Evolutionary conservation across 208 protist species (phyloP), one percentile per base, ranked within the genome.

Genomic region (Crithidia expoeki): DNA sequence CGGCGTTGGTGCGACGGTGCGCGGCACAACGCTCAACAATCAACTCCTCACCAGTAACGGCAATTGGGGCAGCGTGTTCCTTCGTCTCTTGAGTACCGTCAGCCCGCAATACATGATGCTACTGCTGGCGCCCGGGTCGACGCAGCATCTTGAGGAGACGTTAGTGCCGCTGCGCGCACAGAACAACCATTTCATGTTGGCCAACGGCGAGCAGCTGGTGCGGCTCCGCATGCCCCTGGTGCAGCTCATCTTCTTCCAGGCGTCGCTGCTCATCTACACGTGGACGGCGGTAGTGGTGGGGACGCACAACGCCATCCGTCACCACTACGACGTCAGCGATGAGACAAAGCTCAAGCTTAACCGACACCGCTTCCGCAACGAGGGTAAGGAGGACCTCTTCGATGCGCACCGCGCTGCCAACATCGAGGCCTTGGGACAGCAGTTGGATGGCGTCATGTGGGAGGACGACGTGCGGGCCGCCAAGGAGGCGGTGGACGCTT

Each of bases 301-400:
- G 17, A 88, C 81, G 19, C 79, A 91, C 76, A 81, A 70, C 57
- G 88, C 88, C 4, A 92, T 92, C 46, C 83, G 81, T 4, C 81
- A 80, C 47, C 88, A 94, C 50, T 92, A 92, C 63, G 88, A 92
- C 36, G 77, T 89, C 46, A 94, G 85, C 67, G 88, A 94, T 57
- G 79, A 87, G 60, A 87, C 85, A 25, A 91, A 90, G 68, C 76
- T 94, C 21, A 86, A 82, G 64, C 63, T 59, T 0, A 89, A 94
- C 58, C 80, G 80, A 40, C 73, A 74, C 36, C 77, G 88, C 27
- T 89, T 90, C 50, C 74, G 80, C 51, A 80, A 84, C 40, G 65
- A 73, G 51, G 65, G 73, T 6, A 90, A 87, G 73, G 72, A 71
- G 62, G 79, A 86, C 40, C 65, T 86, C 19, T 78, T 91, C 17